phyloP scores from a whole-genome alignment of 306 rosid genomes.

The Dryas alaskensis region DNA sequence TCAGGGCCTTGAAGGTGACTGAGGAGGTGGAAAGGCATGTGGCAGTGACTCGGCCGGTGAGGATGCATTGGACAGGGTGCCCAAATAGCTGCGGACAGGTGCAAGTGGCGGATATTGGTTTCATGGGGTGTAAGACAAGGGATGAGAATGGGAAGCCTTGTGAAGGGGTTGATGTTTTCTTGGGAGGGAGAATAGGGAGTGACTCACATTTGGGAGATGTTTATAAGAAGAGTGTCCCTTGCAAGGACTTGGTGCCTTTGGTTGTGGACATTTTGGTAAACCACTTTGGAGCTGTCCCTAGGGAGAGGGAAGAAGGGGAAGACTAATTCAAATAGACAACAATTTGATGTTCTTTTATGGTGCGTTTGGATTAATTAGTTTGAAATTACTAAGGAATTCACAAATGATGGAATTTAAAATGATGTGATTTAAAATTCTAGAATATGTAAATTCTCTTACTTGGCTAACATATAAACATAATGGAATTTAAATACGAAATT shows the following conservation, averaged over 20 bases:
- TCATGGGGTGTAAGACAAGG: slow-evolving; percentile 96
- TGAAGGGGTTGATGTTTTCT: slow-evolving; percentile 80
- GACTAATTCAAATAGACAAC: slow-evolving; percentile 29
- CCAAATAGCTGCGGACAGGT: slow-evolving; percentile 91
- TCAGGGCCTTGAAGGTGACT: slow-evolving; percentile 79
- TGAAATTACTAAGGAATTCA: too few species aligned
- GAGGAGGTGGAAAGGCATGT: slow-evolving; percentile 79
- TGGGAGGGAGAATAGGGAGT: slow-evolving; percentile 93
- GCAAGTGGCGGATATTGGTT: slow-evolving; percentile 95
- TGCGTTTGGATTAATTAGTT: too few species aligned
- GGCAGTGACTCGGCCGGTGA: slow-evolving; percentile 57
- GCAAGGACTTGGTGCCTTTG: slow-evolving; percentile 81
- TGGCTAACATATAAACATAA: too few species aligned
- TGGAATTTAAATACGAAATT: too few species aligned
- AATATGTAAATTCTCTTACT: too few species aligned
- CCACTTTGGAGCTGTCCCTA: slow-evolving; percentile 75
- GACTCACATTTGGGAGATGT: slow-evolving; percentile 84
- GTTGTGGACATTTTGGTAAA: slow-evolving; percentile 70
- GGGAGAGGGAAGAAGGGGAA: slow-evolving; percentile 75
- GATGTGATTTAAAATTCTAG: too few species aligned
- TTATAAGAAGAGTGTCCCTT: slow-evolving; percentile 84
- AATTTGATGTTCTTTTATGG: too few species aligned
- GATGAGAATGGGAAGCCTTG: slow-evolving; percentile 76
- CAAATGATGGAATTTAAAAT: too few species aligned
- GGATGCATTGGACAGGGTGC: slow-evolving; percentile 99